Conservation (phyloP, 345 rosid species). For the Citrus mangshanensis region DNA sequence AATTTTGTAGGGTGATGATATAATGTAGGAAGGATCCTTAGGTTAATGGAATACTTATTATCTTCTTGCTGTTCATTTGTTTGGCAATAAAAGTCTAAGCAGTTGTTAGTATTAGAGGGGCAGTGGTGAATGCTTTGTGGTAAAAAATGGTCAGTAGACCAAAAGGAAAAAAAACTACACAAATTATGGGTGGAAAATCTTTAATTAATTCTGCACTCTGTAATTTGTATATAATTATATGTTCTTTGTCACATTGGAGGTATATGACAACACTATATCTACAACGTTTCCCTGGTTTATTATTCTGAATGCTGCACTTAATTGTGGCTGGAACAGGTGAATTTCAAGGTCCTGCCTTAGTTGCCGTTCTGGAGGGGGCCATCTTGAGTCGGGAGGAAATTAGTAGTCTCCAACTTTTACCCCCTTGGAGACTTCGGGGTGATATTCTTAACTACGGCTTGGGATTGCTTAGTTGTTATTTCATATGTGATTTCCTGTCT, state of each 20-base stretch:
- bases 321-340: conserved; percentile 51
- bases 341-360: conserved; percentile 91
- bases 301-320: conserved; percentile 14
- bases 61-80: neutral
- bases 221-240: neutral
- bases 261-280: neutral
- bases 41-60: neutral
- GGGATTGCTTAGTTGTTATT: conserved; percentile 85
- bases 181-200: too few species aligned
- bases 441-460: conserved; percentile 84
- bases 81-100: neutral
- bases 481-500: conserved; percentile 74
- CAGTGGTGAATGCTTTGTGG: neutral
- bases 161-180: too few species aligned
- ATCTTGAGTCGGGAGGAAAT: conserved; percentile 85
- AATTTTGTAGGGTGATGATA: neutral
- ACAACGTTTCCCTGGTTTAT: neutral
- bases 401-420: conserved; percentile 86
- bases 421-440: conserved; percentile 88
- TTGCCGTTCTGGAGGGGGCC: conserved; percentile 85
- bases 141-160: too few species aligned
- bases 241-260: neutral
- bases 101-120: neutral
- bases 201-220: neutral
- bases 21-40: neutral